Evolutionary conservation across 768 basidiomycete genomes (phyloP).

Genomic region (Filobasidium wieringae): DNA sequence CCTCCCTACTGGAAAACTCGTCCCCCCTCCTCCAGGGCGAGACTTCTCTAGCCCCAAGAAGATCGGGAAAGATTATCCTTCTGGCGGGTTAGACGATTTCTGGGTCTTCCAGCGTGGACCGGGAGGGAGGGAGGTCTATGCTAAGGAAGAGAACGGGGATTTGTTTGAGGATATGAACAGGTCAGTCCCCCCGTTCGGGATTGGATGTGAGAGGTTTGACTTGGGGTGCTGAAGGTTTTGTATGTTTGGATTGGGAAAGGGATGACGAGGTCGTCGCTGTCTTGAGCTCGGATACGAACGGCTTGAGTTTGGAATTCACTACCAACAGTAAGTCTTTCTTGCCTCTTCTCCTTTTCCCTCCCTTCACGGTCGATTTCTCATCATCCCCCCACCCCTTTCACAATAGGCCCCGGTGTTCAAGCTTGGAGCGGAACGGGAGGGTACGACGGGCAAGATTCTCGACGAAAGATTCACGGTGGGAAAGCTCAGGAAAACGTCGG

Average conservation of each 20-base stretch:
- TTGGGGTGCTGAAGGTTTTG: neutral
- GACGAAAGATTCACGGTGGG: constrained; percentile 11
- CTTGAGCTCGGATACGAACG: constrained; percentile 6
- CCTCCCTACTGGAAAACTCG: constrained; percentile 14
- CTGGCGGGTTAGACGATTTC: constrained; percentile 14
- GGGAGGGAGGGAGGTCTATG: constrained; percentile 2
- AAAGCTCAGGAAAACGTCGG: constrained; percentile 2
- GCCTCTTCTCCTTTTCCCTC: neutral
- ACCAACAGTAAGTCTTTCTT: constrained; percentile 1
- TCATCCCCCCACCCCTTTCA: neutral
- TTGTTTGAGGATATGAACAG: constrained; percentile 9
- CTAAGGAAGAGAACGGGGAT: constrained; percentile 1
- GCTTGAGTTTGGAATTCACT: constrained; percentile 4
- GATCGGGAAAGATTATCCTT: constrained; percentile 12
- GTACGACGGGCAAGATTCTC: constrained; percentile 10
- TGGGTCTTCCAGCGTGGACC: constrained; percentile 13
- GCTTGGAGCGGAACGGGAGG: constrained; percentile 14
- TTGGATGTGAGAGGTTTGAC: neutral
- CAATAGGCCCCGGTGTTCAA: constrained; percentile 12
- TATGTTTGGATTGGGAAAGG: no score
- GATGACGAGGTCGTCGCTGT: constrained; percentile 1
- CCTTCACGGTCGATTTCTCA: neutral
- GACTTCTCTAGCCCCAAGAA: constrained; percentile 4
- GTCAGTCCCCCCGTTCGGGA: constrained; percentile 3
- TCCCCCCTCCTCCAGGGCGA: constrained; percentile 3